Conservation (phyloP, 306 rosid species). For the Senna siamea region DNA sequence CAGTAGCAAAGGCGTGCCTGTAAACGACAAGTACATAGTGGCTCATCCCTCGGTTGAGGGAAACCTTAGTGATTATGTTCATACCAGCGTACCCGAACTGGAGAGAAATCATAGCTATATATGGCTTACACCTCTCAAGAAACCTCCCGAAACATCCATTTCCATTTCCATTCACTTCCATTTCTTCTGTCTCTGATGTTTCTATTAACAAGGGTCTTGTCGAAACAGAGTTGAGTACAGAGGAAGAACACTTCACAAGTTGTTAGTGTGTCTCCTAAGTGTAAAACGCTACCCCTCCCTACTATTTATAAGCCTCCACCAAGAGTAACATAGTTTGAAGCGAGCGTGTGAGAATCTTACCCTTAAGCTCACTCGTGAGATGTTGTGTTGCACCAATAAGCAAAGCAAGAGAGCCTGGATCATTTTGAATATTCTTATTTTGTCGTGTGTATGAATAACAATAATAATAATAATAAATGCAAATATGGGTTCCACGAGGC, state of each 20-base stretch:
- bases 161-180: conserved; percentile 51
- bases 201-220: neutral
- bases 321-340: neutral
- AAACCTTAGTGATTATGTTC: conserved; percentile 86
- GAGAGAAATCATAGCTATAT: conserved; percentile 82
- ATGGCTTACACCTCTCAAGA: conserved; percentile 70
- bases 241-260: conserved; percentile 53
- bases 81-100: conserved; percentile 96
- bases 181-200: conserved; percentile 25
- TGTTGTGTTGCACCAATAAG: conserved; percentile 10
- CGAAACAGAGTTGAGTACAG: conserved; percentile 35
- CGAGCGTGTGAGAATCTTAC: conserved; percentile 41
- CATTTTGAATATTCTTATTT: conserved; percentile 37
- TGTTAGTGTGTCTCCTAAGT: conserved; percentile 56
- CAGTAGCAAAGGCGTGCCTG: conserved; percentile 89
- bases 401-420: conserved; percentile 18
- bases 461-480: neutral
- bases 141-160: conserved; percentile 39
- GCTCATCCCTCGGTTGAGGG: conserved; percentile 89
- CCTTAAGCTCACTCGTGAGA: conserved; percentile 43
- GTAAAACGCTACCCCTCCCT: conserved; percentile 20
- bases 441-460: neutral
- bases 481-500: no score
- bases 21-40: conserved; percentile 92
- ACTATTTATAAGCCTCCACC: conserved; percentile 50